Evolutionary conservation across 306 rosid genomes (phyloP).

Genomic region (Cercis canadensis): DNA sequence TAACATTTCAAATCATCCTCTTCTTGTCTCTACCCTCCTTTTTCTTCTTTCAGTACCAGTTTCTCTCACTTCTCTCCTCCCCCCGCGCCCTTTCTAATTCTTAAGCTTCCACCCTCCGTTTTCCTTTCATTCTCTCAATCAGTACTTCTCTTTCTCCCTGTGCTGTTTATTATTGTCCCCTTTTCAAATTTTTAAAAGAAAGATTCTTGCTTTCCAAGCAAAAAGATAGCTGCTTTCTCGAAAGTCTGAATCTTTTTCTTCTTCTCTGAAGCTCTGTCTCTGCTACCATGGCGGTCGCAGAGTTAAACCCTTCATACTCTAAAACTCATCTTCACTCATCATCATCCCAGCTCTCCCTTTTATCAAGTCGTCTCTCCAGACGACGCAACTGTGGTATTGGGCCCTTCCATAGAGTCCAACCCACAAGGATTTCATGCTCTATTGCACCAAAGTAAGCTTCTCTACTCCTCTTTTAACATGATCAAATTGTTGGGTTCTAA

Average conservation of each 20-base stretch:
- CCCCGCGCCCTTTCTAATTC: no score
- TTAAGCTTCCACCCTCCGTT: background rate
- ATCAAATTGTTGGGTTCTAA: conserved; percentile 4
- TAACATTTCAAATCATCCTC: conserved; percentile 46
- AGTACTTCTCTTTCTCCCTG: background rate
- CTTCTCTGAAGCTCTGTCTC: conserved; percentile 32
- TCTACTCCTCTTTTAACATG: background rate
- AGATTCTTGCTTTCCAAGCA: background rate
- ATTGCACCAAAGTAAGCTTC: conserved; percentile 73
- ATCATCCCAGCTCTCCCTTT: conserved; percentile 58
- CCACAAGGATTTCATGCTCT: conserved; percentile 67
- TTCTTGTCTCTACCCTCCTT: background rate
- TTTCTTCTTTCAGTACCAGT: background rate
- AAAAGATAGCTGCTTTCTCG: background rate
- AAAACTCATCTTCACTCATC: conserved; percentile 57
- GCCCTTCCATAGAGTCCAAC: conserved; percentile 43
- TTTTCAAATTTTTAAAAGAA: conserved; percentile 18
- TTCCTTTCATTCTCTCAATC: background rate
- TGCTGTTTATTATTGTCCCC: conserved; percentile 2
- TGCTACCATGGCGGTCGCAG: conserved; percentile 74
- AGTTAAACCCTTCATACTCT: conserved; percentile 56
- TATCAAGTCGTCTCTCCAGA: conserved; percentile 48
- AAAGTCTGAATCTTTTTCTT: background rate
- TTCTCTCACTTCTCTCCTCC: background rate
- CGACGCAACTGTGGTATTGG: conserved; percentile 48